Base-by-base conservation (phyloP, 2,329 filamentous ascomycete genomes). In the Hymenoscyphus linearis region DNA sequence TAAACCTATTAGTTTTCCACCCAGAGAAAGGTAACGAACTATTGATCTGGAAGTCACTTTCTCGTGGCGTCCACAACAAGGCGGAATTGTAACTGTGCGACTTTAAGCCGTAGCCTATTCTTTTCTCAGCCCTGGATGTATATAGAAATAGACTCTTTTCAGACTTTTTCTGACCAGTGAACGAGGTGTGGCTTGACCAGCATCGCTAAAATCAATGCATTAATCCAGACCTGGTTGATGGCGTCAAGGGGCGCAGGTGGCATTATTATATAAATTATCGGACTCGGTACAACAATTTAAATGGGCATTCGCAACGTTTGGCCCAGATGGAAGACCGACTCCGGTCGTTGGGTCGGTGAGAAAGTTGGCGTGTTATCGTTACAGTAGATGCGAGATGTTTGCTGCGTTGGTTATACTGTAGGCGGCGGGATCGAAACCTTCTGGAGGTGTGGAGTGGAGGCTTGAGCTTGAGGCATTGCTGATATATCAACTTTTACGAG, bases 101-200 rank as follows among this genome's bases (percentile, higher is more conserved):
- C 22, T 36, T 34, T 18, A 16, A 12, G 26, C 31, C 18, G 52
- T 60, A 22, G 40, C 27, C 25, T 44, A 52, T 67, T 34, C 26
- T 57, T 31, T 58, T 47, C 40, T 47, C 40, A 47, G 40, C 18
- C 40, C n/a, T 47, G 40, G n/a, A n/a, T n/a, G n/a, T n/a, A 47
- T 47, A 7, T 47, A 47, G 40, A 47, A 12, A 47, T 47, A 25
- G 40, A 25, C 40, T 47, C 18, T 40, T 40, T 25, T 25, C 40
- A n/a, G 40, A 13, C 2, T 22, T 25, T 47, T 47, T 7, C n/a
- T 4, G 14, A 22, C 40, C 40, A 47, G n/a, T 18, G 16, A 40
- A n/a, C 3, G 16, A 6, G 16, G 10, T 5, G 31, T 31, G 31
- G 10, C 6, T 31, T 31, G 31, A 31, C 31, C 31, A 31, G 31